Evolutionary conservation across 495 filamentous ascomycete species (phyloP).

Genomic region (Cudoniella acicularis): DNA sequence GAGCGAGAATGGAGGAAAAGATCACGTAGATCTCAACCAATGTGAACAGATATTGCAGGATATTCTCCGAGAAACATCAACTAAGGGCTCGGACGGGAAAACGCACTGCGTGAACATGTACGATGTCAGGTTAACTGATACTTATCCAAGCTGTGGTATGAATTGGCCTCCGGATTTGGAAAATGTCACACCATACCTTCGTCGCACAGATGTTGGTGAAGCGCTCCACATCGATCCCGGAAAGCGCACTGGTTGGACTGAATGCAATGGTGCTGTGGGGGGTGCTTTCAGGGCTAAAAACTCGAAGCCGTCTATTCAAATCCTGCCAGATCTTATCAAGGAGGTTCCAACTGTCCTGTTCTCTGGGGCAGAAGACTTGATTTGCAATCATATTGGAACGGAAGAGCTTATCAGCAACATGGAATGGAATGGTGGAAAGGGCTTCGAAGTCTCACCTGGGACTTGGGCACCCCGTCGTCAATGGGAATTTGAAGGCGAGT

Average conservation of each 20-base stretch:
- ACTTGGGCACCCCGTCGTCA: slow-evolving; percentile 87
- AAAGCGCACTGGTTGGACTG: slow-evolving; percentile 84
- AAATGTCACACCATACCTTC: slow-evolving; percentile 77
- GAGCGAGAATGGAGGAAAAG: slow-evolving; percentile 44
- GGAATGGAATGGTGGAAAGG: slow-evolving; percentile 84
- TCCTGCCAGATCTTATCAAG: slow-evolving; percentile 75
- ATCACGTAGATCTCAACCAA: slow-evolving; percentile 58
- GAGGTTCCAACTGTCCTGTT: slow-evolving; percentile 79
- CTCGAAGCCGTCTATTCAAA: slow-evolving; percentile 64
- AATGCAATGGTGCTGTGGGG: slow-evolving; percentile 79
- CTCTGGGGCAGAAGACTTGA: slow-evolving; percentile 89
- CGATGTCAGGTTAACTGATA: slow-evolving; percentile 78
- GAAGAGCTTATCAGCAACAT: slow-evolving; percentile 88
- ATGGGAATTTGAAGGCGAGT: slow-evolving; percentile 91
- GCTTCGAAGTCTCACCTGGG: slow-evolving; percentile 86
- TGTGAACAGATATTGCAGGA: slow-evolving; percentile 75
- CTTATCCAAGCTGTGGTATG: slow-evolving; percentile 79
- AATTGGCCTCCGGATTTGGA: slow-evolving; percentile 88
- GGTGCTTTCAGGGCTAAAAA: slow-evolving; percentile 61
- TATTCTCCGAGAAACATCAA: slow-evolving; percentile 59
- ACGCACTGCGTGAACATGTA: slow-evolving; percentile 84
- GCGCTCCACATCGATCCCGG: slow-evolving; percentile 81
- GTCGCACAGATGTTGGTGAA: slow-evolving; percentile 67
- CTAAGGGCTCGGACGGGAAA: slow-evolving; percentile 41
- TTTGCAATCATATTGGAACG: slow-evolving; percentile 96